A percentile compares a stretch with the other conserved stretches of the same genome.
These are phyloP conservation scores for Colletotrichum tamarilloi DNA, from an alignment of 2,329 filamentous ascomycete genomes.

Conservation along the genomic window DNA sequence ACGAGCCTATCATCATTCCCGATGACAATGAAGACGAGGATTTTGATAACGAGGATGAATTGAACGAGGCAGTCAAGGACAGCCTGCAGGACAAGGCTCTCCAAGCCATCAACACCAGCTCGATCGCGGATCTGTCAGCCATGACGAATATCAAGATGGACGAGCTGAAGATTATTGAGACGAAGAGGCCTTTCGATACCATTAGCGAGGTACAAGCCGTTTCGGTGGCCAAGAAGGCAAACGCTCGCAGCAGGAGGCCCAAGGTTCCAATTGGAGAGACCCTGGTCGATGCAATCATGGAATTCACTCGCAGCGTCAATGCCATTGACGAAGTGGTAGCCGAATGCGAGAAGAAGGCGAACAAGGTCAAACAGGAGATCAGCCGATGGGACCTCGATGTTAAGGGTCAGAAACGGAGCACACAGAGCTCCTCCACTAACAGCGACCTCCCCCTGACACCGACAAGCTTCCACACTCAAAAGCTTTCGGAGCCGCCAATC, in stretches of 20 bases:
- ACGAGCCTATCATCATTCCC: constrained; percentile 40
- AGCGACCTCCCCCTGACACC: constrained; percentile 56
- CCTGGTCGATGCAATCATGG: constrained; percentile 64
- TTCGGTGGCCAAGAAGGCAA: constrained; percentile 60
- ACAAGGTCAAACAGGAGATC: constrained; percentile 59
- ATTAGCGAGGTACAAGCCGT: constrained; percentile 76
- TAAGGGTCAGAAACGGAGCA: constrained; percentile 53
- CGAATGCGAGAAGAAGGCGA: constrained; percentile 79
- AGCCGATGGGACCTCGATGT: constrained; percentile 61
- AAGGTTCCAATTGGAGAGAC: constrained; percentile 63
- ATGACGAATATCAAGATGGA: constrained; percentile 81
- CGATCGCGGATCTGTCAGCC: constrained; percentile 80
- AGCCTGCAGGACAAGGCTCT: constrained; percentile 66
- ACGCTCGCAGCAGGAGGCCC: constrained; percentile 53
- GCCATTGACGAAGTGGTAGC: constrained; percentile 86
- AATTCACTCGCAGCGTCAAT: constrained; percentile 83
- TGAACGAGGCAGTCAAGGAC: constrained; percentile 34
- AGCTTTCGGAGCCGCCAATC: constrained; percentile 56
- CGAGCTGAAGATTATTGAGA: constrained; percentile 75
- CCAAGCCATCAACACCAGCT: constrained; percentile 85
- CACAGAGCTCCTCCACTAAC: constrained; percentile 40
- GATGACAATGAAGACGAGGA: constrained; percentile 56
- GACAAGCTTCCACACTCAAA: constrained; percentile 48
- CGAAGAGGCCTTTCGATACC: constrained; percentile 77
- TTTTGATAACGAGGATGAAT: constrained; percentile 44